Percentiles rank a stretch among this genome's conserved stretches.
phyloP scores from a whole-genome alignment of 371 early-diverging fungal genomes.

The Rhizopus stolonifer region DNA sequence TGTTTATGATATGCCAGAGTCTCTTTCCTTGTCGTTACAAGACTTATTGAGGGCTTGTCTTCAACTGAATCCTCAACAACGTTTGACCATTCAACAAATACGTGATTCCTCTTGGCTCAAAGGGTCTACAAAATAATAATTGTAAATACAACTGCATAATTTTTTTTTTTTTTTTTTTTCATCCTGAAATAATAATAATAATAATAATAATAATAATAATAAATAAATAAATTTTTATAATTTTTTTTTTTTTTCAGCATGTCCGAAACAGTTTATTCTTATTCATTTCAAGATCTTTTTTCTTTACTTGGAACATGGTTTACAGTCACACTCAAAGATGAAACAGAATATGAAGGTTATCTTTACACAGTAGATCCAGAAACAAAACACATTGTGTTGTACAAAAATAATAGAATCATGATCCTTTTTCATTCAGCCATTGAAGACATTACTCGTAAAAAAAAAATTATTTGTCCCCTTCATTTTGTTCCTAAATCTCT shows the following conservation, averaged over 20 bases:
- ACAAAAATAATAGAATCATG: slow-evolving; percentile 6
- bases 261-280: too few relatives aligned
- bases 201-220: too few relatives aligned
- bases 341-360: slow-evolving; percentile 20
- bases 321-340: slow-evolving; percentile 4
- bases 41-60: slow-evolving; percentile 22
- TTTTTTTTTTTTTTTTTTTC: too few relatives aligned
- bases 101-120: slow-evolving; percentile 22
- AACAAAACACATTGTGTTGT: slow-evolving; percentile 23
- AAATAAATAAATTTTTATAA: too few relatives aligned
- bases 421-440: slow-evolving; percentile 20
- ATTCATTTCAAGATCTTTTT: background rate
- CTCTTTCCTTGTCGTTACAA: slow-evolving; percentile 15
- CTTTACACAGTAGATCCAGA: slow-evolving; percentile 39
- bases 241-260: too few relatives aligned
- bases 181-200: too few relatives aligned
- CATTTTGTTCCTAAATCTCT: background rate
- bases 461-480: slow-evolving; percentile 1
- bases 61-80: slow-evolving; percentile 11
- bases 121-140: too few relatives aligned
- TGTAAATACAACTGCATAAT: too few relatives aligned
- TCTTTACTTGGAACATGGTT: slow-evolving; percentile 6
- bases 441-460: slow-evolving; percentile 1
- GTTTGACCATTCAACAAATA: slow-evolving; percentile 21
- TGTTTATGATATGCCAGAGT: slow-evolving; percentile 37